A percentile compares a stretch with the other conserved stretches of the same genome.
These are phyloP conservation scores for Triticum dicoccoides DNA, from an alignment of 176 grass and related monocot species.

Conservation along the genomic window DNA sequence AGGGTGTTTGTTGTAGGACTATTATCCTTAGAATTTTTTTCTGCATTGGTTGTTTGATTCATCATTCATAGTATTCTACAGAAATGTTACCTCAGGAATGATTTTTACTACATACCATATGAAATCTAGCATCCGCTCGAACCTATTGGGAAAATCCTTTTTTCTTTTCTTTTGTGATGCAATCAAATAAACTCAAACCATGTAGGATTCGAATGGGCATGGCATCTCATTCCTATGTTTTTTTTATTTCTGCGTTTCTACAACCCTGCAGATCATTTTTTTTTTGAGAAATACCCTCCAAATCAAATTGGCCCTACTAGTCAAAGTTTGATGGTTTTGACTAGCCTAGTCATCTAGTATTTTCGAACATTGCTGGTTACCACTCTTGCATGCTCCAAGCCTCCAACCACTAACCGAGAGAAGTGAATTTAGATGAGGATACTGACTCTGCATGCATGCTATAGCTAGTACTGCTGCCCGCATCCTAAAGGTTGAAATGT, in stretches of 20 bases:
- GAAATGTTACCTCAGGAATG: no score
- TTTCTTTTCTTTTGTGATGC: no score
- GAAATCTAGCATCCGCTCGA: no score
- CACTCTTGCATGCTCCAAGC: neutral
- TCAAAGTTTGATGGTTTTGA: neutral
- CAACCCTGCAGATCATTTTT: neutral
- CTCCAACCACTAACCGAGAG: neutral
- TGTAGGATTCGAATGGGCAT: no score
- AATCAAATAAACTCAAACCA: no score
- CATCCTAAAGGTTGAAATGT: conserved; percentile 20
- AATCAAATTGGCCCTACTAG: neutral
- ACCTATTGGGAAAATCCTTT: no score
- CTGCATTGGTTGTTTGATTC: no score
- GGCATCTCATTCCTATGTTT: no score
- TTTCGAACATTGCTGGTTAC: neutral
- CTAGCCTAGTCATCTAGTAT: neutral
- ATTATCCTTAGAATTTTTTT: no score
- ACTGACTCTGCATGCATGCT: conserved; percentile 5
- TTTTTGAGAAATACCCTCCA: neutral
- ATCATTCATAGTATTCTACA: no score
- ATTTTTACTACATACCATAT: no score
- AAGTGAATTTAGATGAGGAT: conserved; percentile 22
- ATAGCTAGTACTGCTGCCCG: neutral
- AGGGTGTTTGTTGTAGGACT: no score
- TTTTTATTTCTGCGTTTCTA: neutral